These are phyloP conservation scores for Cubamyces sp. DNA, from an alignment of 768 basidiomycete species.

Conservation along the genomic window DNA sequence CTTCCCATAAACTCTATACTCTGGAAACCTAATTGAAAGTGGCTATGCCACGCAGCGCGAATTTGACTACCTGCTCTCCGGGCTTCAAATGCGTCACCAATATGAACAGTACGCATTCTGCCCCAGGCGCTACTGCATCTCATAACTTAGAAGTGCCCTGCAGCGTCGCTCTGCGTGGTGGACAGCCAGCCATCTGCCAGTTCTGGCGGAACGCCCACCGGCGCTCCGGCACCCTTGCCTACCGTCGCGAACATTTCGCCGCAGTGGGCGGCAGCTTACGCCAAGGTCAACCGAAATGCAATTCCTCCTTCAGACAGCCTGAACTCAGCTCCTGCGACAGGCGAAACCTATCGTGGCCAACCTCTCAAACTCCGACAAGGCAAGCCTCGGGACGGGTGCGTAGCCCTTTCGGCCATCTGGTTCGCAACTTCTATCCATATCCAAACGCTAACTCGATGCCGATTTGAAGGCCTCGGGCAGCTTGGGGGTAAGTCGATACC, in stretches of 20 bases:
- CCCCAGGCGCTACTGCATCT: neutral
- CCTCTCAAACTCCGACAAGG: constrained; percentile 38
- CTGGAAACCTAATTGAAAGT: neutral
- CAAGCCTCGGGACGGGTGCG: constrained; percentile 37
- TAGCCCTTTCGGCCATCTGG: neutral
- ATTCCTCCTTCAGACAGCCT: neutral
- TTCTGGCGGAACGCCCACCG: neutral
- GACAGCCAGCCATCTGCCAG: neutral
- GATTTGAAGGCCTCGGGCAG: constrained; percentile 10
- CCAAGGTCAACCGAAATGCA: constrained; percentile 43
- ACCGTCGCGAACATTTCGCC: constrained; percentile 39
- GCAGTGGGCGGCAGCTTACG: constrained; percentile 56
- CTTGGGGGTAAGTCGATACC: constrained; percentile 20
- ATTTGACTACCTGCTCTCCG: constrained; percentile 17
- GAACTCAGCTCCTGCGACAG: constrained; percentile 31
- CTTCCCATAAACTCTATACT: too few relatives aligned
- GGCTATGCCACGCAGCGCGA: constrained; percentile 9
- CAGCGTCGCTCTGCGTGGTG: constrained; percentile 16
- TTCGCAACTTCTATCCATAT: too few relatives aligned
- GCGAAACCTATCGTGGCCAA: constrained; percentile 52
- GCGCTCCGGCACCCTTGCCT: neutral
- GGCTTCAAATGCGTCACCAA: constrained; percentile 21
- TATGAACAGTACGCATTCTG: constrained; percentile 1
- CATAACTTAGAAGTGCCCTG: neutral
- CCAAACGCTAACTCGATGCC: neutral